Conservation (phyloP, 768 basidiomycete genomes). For the Coprinopsis sp. region DNA sequence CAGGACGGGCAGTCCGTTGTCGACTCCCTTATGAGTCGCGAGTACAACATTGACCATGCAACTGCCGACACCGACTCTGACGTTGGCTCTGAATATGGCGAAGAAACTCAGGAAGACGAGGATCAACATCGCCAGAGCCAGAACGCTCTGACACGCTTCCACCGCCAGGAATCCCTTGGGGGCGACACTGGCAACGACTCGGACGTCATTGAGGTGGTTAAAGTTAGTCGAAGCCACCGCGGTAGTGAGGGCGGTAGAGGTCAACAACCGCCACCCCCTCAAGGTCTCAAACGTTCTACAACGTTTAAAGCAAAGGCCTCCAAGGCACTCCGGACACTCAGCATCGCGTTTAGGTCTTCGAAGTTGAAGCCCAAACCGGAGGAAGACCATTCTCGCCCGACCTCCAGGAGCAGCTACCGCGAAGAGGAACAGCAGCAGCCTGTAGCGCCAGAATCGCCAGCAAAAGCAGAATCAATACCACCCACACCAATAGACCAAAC, state of each 20-base stretch:
- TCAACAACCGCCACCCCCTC: conserved; percentile 9
- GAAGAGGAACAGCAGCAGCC: no score
- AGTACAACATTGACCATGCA: conserved; percentile 21
- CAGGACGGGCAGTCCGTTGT: conserved; percentile 25
- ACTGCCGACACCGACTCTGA: conserved; percentile 21
- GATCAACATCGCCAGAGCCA: conserved; percentile 15
- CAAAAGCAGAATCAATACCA: conserved; percentile 9
- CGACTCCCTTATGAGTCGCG: conserved; percentile 25
- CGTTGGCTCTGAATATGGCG: conserved; percentile 16
- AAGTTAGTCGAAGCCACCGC: conserved; percentile 39
- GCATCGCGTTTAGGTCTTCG: conserved; percentile 25
- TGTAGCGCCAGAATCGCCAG: no score
- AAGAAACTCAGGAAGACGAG: conserved; percentile 15
- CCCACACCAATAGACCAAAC: conserved; percentile 16
- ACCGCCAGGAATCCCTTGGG: not conserved
- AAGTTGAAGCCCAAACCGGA: conserved; percentile 40
- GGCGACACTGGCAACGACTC: conserved; percentile 38
- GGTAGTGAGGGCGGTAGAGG: conserved; percentile 16
- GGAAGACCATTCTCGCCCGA: conserved; percentile 17
- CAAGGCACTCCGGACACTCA: conserved; percentile 43
- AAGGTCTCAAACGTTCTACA: conserved; percentile 28
- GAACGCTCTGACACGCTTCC: conserved; percentile 12
- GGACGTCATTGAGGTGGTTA: conserved; percentile 58
- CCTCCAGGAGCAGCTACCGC: conserved; percentile 13
- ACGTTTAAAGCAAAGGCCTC: conserved; percentile 41